A percentile compares a stretch with the other conserved stretches of the same genome.
These are phyloP conservation scores for Cladosporium sp. DNA, from an alignment of 2,329 filamentous ascomycete genomes.

Conservation along the genomic window DNA sequence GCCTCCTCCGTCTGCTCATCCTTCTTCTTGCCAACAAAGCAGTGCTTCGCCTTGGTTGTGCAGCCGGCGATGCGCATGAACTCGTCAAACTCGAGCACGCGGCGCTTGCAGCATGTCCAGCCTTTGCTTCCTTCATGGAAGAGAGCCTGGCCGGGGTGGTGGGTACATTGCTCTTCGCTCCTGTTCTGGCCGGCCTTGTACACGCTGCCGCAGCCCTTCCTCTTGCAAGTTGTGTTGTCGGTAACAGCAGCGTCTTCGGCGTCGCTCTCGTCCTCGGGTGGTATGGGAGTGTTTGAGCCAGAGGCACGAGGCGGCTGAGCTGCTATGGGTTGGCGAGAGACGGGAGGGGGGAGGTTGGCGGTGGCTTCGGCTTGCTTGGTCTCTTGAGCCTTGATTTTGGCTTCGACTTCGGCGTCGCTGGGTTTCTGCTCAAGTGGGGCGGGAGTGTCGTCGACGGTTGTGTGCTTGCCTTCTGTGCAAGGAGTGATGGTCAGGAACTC, in stretches of 20 bases:
- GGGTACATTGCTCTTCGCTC: constrained; percentile 75
- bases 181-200: constrained; percentile 65
- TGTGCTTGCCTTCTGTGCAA: constrained; percentile 91
- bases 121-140: constrained; percentile 99
- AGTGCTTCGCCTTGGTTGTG: constrained; percentile 75
- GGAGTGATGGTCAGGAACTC: constrained; percentile 93
- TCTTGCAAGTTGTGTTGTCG: constrained; percentile 73
- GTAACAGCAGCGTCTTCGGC: constrained; percentile 74
- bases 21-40: constrained; percentile 76
- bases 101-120: constrained; percentile 93
- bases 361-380: constrained; percentile 28
- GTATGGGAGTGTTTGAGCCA: constrained; percentile 53
- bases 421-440: constrained; percentile 30
- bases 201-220: constrained; percentile 69
- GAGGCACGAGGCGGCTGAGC: constrained; percentile 37
- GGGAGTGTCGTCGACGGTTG: constrained; percentile 75
- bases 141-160: constrained; percentile 87
- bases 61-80: constrained; percentile 97
- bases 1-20: constrained; percentile 67
- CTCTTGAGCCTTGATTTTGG: constrained; percentile 36
- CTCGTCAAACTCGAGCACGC: constrained; percentile 94
- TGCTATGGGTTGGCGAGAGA: constrained; percentile 33
- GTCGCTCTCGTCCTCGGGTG: constrained; percentile 80
- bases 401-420: constrained; percentile 35
- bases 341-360: constrained; percentile 28